These are phyloP conservation scores for Diplosphaera chodatii DNA, from an alignment of 139 green algal genomes.

Conservation along the genomic window DNA sequence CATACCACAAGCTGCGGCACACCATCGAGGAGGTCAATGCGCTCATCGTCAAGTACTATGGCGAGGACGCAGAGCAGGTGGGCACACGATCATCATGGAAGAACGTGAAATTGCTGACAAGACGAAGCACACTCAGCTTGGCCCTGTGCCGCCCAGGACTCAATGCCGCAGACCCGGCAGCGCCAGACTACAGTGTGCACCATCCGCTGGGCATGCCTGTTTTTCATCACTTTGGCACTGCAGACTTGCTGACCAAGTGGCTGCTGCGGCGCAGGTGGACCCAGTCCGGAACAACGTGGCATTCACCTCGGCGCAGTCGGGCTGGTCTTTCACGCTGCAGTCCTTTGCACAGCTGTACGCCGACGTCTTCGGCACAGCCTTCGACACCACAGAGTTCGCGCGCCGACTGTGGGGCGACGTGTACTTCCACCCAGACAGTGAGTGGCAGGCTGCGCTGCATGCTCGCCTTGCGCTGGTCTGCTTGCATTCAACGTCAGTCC, in stretches of 20 bases:
- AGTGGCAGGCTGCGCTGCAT: neutral
- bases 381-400: slow-evolving; percentile 54
- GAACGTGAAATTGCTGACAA: no score
- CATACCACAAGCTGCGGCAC: slow-evolving; percentile 96
- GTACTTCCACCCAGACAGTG: slow-evolving; percentile 67
- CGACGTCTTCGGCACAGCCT: slow-evolving; percentile 34
- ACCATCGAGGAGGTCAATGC: slow-evolving; percentile 94
- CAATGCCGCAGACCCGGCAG: no score
- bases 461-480: no score
- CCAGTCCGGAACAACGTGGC: slow-evolving; percentile 84
- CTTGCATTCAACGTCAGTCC: no score
- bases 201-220: no score
- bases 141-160: no score
- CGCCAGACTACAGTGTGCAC: no score
- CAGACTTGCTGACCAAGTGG: neutral
- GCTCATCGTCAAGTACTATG: slow-evolving; percentile 28
- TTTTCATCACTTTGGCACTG: no score
- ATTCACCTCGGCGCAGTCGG: slow-evolving; percentile 66
- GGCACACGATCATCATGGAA: no score
- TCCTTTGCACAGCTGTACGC: slow-evolving; percentile 84
- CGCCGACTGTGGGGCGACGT: slow-evolving; percentile 88
- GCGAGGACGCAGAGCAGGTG: slow-evolving; percentile 1
- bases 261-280: slow-evolving; percentile 40
- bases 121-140: no score
- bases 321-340: slow-evolving; percentile 91